Percentiles rank a stretch among this genome's conserved stretches.
These are phyloP conservation scores for Leishmania tarentolae DNA, from an alignment of 208 protist genomes.

Conservation along the genomic window DNA sequence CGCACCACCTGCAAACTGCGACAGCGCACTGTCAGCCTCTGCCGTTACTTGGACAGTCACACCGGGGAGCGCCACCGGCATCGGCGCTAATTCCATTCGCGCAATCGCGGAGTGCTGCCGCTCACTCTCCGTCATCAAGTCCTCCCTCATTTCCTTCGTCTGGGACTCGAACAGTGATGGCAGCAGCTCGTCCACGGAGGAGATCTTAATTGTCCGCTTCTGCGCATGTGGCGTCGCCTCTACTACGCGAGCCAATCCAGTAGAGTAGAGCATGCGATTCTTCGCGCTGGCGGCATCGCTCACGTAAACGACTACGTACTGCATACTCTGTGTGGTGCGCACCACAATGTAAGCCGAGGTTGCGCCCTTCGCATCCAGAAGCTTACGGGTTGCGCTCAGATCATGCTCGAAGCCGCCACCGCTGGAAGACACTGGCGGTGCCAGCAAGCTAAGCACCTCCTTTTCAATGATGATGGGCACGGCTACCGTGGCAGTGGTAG, in stretches of 20 bases:
- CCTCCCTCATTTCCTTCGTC: constrained; percentile 30
- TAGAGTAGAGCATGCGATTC: constrained; percentile 70
- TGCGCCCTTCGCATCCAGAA: constrained; percentile 27
- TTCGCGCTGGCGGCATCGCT: constrained; percentile 46
- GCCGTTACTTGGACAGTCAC: constrained; percentile 44
- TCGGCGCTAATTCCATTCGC: constrained; percentile 67
- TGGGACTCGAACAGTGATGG: constrained; percentile 51
- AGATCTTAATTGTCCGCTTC: constrained; percentile 40
- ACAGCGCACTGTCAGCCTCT: constrained; percentile 43
- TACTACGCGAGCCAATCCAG: constrained; percentile 38
- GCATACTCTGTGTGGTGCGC: constrained; percentile 30
- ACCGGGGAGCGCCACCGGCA: constrained; percentile 61
- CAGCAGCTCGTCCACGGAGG: constrained; percentile 37
- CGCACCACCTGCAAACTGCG: constrained; percentile 32
- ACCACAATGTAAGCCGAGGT: constrained; percentile 53
- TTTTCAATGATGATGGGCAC: constrained; percentile 56
- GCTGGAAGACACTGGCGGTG: constrained; percentile 31
- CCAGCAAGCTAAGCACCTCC: constrained; percentile 50
- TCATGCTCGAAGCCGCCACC: constrained; percentile 35
- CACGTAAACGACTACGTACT: constrained; percentile 58
- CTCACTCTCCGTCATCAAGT: constrained; percentile 82
- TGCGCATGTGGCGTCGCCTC: constrained; percentile 27
- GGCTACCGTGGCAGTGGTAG: constrained; percentile 28
- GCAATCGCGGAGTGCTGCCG: constrained; percentile 47
- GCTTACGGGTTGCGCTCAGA: constrained; percentile 33